Evolutionary conservation across 2,329 filamentous ascomycete species (phyloP).

Genomic region (Fusarium incarnatum): DNA sequence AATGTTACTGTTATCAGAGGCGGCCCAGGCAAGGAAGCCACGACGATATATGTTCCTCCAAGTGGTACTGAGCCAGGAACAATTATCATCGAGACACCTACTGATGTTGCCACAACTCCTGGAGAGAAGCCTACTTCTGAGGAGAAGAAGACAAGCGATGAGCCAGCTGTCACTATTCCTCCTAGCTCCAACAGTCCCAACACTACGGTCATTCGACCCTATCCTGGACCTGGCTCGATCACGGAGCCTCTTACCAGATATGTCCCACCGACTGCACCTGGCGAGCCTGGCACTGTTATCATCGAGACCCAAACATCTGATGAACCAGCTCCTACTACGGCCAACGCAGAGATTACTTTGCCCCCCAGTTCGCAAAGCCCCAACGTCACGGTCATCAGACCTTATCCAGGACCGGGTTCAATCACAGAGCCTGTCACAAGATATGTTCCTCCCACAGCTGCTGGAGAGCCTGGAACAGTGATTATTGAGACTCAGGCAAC

Average conservation of each 20-base stretch:
- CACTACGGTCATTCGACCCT: constrained; percentile 12
- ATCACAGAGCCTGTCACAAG: constrained; percentile 16
- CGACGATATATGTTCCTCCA: constrained; percentile 5
- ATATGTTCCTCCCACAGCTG: constrained; percentile 9
- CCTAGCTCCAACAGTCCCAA: constrained; percentile 15
- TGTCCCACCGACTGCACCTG: constrained; percentile 3
- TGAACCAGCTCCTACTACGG: neutral
- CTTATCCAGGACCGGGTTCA: constrained; percentile 17
- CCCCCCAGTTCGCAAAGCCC: constrained; percentile 9
- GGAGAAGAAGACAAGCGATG: neutral
- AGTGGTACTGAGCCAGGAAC: constrained; percentile 16
- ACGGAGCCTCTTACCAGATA: constrained; percentile 15
- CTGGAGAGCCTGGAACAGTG: constrained; percentile 20
- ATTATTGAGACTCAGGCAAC: constrained; percentile 16
- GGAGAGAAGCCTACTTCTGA: neutral
- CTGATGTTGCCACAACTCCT: neutral
- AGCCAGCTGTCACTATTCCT: constrained; percentile 10
- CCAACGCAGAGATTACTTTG: constrained; percentile 8
- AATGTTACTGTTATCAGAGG: constrained; percentile 17
- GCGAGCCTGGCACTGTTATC: constrained; percentile 14
- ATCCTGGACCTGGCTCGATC: constrained; percentile 11
- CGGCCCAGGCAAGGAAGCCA: constrained; percentile 6
- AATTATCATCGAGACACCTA: constrained; percentile 16
- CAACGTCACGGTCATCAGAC: constrained; percentile 12
- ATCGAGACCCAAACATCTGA: constrained; percentile 12